Percentiles rank a stretch among this genome's conserved stretches.
These are phyloP conservation scores for Penicillium corylophilum DNA, from an alignment of 2,329 filamentous ascomycete species.

Conservation along the genomic window DNA sequence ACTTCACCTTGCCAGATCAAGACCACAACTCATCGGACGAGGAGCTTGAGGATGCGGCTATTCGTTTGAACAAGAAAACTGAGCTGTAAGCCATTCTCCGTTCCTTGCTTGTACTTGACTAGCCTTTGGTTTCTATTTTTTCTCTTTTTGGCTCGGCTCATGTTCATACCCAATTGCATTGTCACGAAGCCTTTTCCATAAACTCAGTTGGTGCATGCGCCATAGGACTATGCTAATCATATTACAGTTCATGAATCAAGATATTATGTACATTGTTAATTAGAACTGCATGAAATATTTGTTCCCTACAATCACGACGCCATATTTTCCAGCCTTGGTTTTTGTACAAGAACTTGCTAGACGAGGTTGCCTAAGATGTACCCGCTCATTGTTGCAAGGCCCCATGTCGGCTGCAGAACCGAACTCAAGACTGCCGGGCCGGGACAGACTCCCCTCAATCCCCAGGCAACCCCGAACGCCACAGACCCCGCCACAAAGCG, in stretches of 20 bases:
- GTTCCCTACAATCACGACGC: not conserved
- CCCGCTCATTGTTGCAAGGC: slow-evolving; percentile 47
- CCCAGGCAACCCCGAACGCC: slow-evolving; percentile 54
- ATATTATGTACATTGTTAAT: slow-evolving; percentile 1
- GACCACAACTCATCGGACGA: slow-evolving; percentile 4
- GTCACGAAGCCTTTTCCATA: not conserved
- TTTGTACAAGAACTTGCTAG: slow-evolving; percentile 11
- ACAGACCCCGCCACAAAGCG: slow-evolving; percentile 49
- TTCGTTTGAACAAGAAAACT: slow-evolving; percentile 31
- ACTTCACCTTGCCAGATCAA: slow-evolving; percentile 34
- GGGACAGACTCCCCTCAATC: slow-evolving; percentile 52
- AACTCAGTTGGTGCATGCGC: not conserved
- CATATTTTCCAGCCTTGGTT: not conserved
- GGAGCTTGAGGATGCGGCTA: slow-evolving; percentile 13
- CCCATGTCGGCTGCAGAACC: slow-evolving; percentile 50
- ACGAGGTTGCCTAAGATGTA: slow-evolving; percentile 46
- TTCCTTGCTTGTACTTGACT: slow-evolving; percentile 2
- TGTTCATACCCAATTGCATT: slow-evolving; percentile 11
- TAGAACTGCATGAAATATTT: not conserved
- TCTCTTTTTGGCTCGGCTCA: not conserved
- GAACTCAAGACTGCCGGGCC: slow-evolving; percentile 51
- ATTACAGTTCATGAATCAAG: slow-evolving; percentile 2
- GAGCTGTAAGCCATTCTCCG: slow-evolving; percentile 42
- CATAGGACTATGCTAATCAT: not conserved
- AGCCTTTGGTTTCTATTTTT: not conserved